Evolutionary conservation across 2,329 filamentous ascomycete species (phyloP), one percentile per base, ranked within the genome.

Genomic region (Rhynchosporium agropyri): DNA sequence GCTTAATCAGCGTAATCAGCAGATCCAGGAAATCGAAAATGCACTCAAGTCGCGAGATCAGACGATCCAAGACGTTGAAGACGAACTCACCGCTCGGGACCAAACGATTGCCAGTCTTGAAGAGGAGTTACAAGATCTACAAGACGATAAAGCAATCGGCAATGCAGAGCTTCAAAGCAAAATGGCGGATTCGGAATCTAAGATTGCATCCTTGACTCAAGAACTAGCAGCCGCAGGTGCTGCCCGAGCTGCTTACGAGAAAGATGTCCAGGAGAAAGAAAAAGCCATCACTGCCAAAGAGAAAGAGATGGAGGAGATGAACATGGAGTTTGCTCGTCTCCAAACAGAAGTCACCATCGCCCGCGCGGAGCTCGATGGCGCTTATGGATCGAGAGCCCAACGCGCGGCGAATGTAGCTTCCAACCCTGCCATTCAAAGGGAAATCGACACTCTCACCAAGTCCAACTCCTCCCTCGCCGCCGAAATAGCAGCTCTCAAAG

Each of bases 301-400:
- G 62, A 73, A 75, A n/a, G 82, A 84, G 67, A 75, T 83, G 70
- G 75, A 79, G n/a, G 76, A 77, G 6, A 77, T 89, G 43, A 87
- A 89, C 72, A 79, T 82, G 61, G 84, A 89, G 70, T 80, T 89
- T 57, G 86, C 89, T 3, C 81, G 84, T 58, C 79, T 89, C 5
- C 87, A 86, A 42, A 90, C 88, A 2, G 88, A 98, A 79, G 83
- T 98, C 48, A 96, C 94, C n/a, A 89, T 98, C 69, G 92, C 90
- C 31, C 86, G 87, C 72, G 91, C 93, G 59, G 94, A 98, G 76
- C 90, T 98, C 31, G 95, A 97, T 71, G 92, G 92, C 66, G 96
- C 96, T 73, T 97, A 98, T 74, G 95, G 95, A 46, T 84, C 82
- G n/a, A 81, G 88, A 58, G 83, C 86, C 9, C 81, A 90, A 73